Evolutionary conservation across 2,329 filamentous ascomycete species (phyloP).

Genomic region (Knufia petricola): DNA sequence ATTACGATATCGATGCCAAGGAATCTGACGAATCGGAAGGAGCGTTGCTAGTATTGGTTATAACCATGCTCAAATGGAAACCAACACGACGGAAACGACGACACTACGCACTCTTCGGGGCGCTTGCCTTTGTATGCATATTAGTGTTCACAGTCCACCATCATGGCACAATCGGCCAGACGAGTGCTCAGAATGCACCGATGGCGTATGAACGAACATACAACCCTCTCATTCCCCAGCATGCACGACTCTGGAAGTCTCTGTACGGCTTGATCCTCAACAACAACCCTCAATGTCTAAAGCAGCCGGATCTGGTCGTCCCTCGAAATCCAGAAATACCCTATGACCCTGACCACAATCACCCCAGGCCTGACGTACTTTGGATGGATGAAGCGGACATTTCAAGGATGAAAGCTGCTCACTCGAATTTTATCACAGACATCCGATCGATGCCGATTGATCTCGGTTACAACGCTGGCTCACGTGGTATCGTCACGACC

Average conservation of each 20-base stretch:
- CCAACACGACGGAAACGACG: conserved; percentile 6
- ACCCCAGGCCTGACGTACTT: conserved; percentile 30
- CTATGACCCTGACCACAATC: conserved; percentile 18
- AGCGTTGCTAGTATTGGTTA: not conserved
- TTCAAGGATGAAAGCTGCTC: conserved; percentile 30
- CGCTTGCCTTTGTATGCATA: not conserved
- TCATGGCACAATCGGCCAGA: not conserved
- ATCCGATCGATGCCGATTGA: conserved; percentile 15
- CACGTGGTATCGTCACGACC: conserved; percentile 29
- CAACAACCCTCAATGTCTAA: conserved; percentile 21
- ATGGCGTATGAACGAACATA: conserved; percentile 7
- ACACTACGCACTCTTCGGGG: not conserved
- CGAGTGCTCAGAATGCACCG: conserved; percentile 7
- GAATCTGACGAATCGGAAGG: not conserved
- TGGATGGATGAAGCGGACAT: conserved; percentile 28
- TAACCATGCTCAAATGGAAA: conserved; percentile 8
- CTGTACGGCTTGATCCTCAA: conserved; percentile 18
- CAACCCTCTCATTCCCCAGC: conserved; percentile 14
- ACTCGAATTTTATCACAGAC: conserved; percentile 33
- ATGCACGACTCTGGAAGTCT: conserved; percentile 20
- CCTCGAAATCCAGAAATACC: conserved; percentile 20
- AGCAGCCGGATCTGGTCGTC: conserved; percentile 18
- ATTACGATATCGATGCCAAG: conserved; percentile 1
- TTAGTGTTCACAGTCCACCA: conserved; percentile 2
- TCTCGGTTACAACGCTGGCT: conserved; percentile 19